A percentile compares a stretch with the other conserved stretches of the same genome.
Evolutionary conservation across 225 moss, liverwort and hornwort species (phyloP).

Genomic region (Polytrichum commune): DNA sequence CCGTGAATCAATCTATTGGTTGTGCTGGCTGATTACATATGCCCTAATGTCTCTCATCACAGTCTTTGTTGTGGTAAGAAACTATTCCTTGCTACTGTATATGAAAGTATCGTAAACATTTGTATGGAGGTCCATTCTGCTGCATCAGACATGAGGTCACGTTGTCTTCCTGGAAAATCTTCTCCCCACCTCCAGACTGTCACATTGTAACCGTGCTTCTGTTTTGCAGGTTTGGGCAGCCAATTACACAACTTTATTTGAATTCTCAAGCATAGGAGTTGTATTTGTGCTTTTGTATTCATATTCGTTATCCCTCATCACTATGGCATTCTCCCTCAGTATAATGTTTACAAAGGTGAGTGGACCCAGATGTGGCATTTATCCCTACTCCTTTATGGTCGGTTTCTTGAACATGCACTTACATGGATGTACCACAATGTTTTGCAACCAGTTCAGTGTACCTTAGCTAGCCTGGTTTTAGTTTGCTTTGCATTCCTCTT

Average conservation of each 20-base stretch:
- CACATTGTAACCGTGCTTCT: background rate
- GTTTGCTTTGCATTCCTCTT: too few species aligned
- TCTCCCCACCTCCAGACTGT: background rate
- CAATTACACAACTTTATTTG: constrained; percentile 63
- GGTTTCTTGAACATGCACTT: too few species aligned
- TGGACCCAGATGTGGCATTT: background rate
- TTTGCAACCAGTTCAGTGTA: too few species aligned
- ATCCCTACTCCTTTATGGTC: too few species aligned
- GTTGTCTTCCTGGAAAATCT: background rate
- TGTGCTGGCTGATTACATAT: constrained; percentile 78
- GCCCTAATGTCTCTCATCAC: constrained; percentile 72
- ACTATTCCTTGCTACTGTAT: constrained; percentile 2
- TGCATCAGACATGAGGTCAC: background rate
- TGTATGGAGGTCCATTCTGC: background rate
- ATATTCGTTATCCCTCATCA: constrained; percentile 73
- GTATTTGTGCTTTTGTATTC: constrained; percentile 71
- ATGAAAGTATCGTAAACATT: background rate
- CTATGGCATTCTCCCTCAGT: constrained; percentile 91
- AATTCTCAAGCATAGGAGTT: constrained; percentile 54
- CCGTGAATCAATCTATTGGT: constrained; percentile 87
- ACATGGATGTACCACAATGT: too few species aligned
- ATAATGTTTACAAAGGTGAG: constrained; percentile 74
- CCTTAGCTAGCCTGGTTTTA: too few species aligned
- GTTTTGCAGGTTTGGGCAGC: constrained; percentile 61
- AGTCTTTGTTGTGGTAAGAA: constrained; percentile 66